Evolutionary conservation across 371 early-diverging fungal genomes (phyloP).

Genomic region (Cokeromyces recurvatus): DNA sequence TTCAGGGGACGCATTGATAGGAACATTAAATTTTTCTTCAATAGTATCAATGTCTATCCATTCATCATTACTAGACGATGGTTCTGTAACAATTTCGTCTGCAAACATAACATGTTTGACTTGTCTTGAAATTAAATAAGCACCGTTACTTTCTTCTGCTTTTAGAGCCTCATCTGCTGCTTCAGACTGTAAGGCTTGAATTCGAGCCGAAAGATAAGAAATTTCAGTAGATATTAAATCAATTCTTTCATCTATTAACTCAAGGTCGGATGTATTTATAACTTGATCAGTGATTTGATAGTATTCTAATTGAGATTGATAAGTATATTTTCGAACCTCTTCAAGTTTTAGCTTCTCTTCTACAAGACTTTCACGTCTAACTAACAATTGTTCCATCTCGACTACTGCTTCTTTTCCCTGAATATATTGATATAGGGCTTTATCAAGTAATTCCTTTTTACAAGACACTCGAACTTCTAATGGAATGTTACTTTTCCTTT

Average conservation of each 20-base stretch:
- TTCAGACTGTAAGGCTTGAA: conserved; percentile 59
- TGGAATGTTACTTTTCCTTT: conserved; percentile 37
- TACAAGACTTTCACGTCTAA: conserved; percentile 47
- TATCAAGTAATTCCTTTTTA: conserved; percentile 56
- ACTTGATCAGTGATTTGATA: conserved; percentile 40
- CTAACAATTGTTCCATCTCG: conserved; percentile 32
- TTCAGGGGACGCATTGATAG: conserved; percentile 51
- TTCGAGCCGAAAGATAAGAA: conserved; percentile 59
- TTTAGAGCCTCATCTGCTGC: conserved; percentile 40
- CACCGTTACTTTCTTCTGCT: conserved; percentile 43
- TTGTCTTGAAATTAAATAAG: conserved; percentile 8
- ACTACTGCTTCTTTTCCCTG: conserved; percentile 38
- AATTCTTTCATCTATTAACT: conserved; percentile 75
- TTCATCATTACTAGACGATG: conserved; percentile 16
- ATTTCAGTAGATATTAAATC: conserved; percentile 76
- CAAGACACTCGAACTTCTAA: conserved; percentile 20
- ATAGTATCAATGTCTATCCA: conserved; percentile 45
- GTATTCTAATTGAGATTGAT: conserved; percentile 44
- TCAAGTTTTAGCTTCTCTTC: conserved; percentile 61
- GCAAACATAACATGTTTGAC: conserved; percentile 44
- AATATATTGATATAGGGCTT: conserved; percentile 39
- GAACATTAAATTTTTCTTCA: conserved; percentile 51
- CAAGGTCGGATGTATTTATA: conserved; percentile 40
- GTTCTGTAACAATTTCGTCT: conserved; percentile 37
- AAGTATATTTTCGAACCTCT: conserved; percentile 60